A percentile compares a stretch with the other conserved stretches of the same genome.
These are phyloP conservation scores for Calophaca sinica DNA, from an alignment of 306 rosid genomes.

Conservation along the genomic window DNA sequence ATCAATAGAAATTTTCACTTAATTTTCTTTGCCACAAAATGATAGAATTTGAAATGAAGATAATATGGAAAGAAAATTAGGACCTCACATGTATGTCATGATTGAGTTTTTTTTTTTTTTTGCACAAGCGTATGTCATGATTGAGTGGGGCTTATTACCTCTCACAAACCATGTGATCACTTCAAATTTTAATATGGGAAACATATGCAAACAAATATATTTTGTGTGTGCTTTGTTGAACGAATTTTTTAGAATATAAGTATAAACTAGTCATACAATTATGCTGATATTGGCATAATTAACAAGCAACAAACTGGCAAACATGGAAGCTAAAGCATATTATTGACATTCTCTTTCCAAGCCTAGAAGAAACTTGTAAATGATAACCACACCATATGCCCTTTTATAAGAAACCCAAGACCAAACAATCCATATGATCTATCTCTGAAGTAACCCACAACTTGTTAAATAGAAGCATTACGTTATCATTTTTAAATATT, in stretches of 20 bases:
- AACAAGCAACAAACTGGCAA: constrained; percentile 6
- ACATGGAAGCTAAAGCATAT: constrained; percentile 21
- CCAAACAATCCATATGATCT: neutral
- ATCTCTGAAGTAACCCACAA: neutral
- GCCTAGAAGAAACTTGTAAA: constrained; percentile 17
- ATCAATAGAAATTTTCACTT: too few relatives aligned
- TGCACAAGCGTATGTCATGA: neutral
- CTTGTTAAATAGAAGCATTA: neutral
- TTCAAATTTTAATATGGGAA: neutral
- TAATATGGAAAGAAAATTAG: too few relatives aligned
- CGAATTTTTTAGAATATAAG: too few relatives aligned
- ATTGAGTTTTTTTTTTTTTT: too few relatives aligned
- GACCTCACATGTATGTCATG: too few relatives aligned
- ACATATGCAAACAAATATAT: neutral
- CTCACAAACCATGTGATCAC: constrained; percentile 25
- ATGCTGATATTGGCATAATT: neutral
- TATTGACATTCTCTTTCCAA: neutral
- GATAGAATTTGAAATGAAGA: too few relatives aligned
- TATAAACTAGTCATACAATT: neutral
- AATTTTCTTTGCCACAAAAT: too few relatives aligned
- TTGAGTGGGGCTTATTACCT: constrained; percentile 18
- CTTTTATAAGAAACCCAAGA: neutral
- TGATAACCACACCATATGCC: constrained; percentile 1
- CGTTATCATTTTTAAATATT: neutral
- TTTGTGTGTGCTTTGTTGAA: neutral